These are phyloP conservation scores for Crithidia bombi DNA, from an alignment of 208 protist species.

Conservation along the genomic window DNA sequence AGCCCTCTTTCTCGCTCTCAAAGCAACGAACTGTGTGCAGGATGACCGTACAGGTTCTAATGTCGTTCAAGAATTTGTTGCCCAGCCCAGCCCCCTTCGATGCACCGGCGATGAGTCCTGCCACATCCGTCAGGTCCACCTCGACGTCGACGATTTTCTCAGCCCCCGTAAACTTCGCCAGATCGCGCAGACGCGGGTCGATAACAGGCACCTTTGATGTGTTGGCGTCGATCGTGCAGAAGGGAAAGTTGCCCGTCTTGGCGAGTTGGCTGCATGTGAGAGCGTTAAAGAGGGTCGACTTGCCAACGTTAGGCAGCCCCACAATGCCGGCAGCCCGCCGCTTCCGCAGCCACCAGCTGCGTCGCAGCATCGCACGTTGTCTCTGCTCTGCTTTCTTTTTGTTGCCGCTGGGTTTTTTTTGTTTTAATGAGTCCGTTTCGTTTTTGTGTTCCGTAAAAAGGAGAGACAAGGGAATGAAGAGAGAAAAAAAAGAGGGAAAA, in stretches of 20 bases:
- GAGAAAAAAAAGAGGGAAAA: conserved; percentile 16
- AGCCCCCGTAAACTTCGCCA: conserved; percentile 72
- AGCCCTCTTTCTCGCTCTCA: conserved; percentile 81
- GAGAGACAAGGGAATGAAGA: conserved; percentile 26
- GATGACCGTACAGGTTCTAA: conserved; percentile 79
- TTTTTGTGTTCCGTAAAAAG: conserved; percentile 16
- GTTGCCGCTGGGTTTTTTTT: no score
- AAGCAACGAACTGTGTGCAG: conserved; percentile 92
- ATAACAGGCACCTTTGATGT: conserved; percentile 72
- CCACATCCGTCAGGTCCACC: conserved; percentile 89
- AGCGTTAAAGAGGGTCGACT: conserved; percentile 94
- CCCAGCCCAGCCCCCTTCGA: conserved; percentile 86
- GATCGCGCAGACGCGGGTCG: conserved; percentile 74
- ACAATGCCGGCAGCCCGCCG: conserved; percentile 86
- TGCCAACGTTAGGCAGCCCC: conserved; percentile 92
- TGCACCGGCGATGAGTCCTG: conserved; percentile 88
- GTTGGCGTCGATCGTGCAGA: conserved; percentile 94
- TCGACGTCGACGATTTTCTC: conserved; percentile 77
- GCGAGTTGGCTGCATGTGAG: conserved; percentile 88
- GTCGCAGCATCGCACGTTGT: conserved; percentile 26
- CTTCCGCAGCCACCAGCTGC: conserved; percentile 20
- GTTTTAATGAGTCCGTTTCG: no score
- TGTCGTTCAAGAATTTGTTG: conserved; percentile 89
- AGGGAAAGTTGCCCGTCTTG: conserved; percentile 94
- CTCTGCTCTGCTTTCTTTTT: no score